A percentile compares a stretch with the other conserved stretches of the same genome.
Evolutionary conservation across 2,329 filamentous ascomycete species (phyloP).

Genomic region (Claviceps pazoutovae): DNA sequence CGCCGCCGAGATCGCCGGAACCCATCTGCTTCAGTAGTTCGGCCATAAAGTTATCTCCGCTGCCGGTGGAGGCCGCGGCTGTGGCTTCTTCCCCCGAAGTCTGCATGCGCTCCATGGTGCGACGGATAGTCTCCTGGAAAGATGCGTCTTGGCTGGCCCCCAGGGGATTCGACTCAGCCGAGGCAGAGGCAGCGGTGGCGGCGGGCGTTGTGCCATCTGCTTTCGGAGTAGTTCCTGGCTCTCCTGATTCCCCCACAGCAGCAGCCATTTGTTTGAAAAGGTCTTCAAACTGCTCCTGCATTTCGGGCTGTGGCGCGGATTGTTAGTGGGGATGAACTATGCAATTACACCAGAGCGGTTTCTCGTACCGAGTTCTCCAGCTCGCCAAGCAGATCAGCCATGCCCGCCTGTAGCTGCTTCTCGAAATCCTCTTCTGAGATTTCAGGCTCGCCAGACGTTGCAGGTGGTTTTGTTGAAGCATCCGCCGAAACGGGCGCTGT

Average conservation of each 20-base stretch:
- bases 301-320: conserved; percentile 38
- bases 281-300: conserved; percentile 65
- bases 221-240: neutral
- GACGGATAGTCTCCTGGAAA: conserved; percentile 86
- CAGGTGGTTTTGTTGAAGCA: conserved; percentile 11
- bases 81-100: conserved; percentile 75
- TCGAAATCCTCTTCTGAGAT: conserved; percentile 66
- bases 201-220: conserved; percentile 3
- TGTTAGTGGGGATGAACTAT: neutral
- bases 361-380: conserved; percentile 44
- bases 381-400: conserved; percentile 69
- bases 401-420: conserved; percentile 75
- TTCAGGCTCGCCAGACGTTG: conserved; percentile 21
- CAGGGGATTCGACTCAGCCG: conserved; percentile 19
- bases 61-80: conserved; percentile 55
- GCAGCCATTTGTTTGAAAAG: conserved; percentile 61
- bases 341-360: neutral
- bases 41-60: conserved; percentile 68
- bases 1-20: conserved; percentile 33
- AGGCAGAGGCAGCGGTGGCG: conserved; percentile 5
- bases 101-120: conserved; percentile 94
- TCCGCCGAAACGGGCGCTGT: conserved; percentile 20
- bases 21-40: conserved; percentile 78
- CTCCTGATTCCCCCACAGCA: conserved; percentile 17
- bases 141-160: conserved; percentile 34